Evolutionary conservation across 2,329 filamentous ascomycete genomes (phyloP), one percentile per base, ranked within the genome.

Genomic region (Periconia sp.): DNA sequence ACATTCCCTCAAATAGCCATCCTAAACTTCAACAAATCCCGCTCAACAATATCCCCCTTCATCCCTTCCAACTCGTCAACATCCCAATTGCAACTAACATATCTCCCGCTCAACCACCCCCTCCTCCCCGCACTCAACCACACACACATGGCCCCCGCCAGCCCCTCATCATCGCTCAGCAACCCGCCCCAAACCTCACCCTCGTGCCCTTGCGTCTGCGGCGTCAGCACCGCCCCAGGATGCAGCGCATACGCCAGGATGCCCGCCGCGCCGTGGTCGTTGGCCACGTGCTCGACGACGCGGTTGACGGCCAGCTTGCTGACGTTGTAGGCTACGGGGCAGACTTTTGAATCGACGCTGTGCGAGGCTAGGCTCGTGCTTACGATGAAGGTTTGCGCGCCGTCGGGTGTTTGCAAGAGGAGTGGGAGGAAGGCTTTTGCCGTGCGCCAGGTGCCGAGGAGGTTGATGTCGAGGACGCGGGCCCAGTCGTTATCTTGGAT

Each of bases 211-310:
- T 32, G 36, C 10, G 48, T 52, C 37, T 49, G 46, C 22, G 48
- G 42, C 24, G 51, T 57, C n/a, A 48, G 30, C 7, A 66, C 60
- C 15, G 50, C 57, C 4, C 61, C 63, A 1, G 63, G 63, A 44
- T 66, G 63, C 10, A 64, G 31, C 6, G 48, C 46, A 37, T 38
- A 54, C 18, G 52, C 54, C 5, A 50, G 30, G 3, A 65, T 39
- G 3, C 55, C 61, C 10, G 55, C 31, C 4, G 28, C 28, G 5
- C 39, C 42, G 40, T 66, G 50, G 19, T 81, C 79, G 26, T 32
- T 61, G 40, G 7, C 50, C 19, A 57, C 35, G 38, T 56, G 52
- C 41, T 61, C 57, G n/a, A 56, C 50, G 13, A 57, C 30, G 17
- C 57, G 37, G 23, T 51, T 57, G 5, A 36, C 40, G 17, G 47